phyloP scores from a whole-genome alignment of 108 stramenopile species.

The Skeletonema marinoi region DNA sequence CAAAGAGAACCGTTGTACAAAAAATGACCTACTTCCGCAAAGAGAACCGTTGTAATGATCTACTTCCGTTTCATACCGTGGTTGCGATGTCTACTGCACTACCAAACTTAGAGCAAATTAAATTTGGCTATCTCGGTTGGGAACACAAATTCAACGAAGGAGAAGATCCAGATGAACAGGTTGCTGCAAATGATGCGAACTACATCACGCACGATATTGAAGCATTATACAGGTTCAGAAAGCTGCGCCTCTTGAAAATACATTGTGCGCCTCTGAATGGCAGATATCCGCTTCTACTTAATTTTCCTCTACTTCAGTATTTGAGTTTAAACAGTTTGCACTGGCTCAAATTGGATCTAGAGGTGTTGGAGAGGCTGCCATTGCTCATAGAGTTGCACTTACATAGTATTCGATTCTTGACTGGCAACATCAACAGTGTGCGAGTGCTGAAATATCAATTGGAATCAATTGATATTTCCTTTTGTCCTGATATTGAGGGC shows the following conservation, averaged over 20 bases:
- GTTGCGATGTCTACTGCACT: not conserved
- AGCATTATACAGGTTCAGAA: not conserved
- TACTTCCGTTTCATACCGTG: not conserved
- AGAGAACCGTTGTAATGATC: not conserved
- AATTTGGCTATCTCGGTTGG: not conserved
- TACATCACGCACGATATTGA: not conserved
- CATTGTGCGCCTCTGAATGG: not conserved
- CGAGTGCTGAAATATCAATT: slow-evolving; percentile 4
- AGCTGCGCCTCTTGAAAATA: not conserved
- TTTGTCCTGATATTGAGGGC: too few relatives aligned
- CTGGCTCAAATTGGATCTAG: too few relatives aligned
- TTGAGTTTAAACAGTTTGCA: too few relatives aligned
- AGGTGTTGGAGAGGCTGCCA: too few relatives aligned
- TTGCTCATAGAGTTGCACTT: too few relatives aligned
- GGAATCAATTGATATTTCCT: too few relatives aligned
- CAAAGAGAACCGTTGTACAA: not conserved
- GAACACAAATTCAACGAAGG: slow-evolving; percentile 2
- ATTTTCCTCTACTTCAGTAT: not conserved
- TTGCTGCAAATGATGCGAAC: not conserved
- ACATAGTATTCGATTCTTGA: too few relatives aligned
- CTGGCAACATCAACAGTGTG: not conserved
- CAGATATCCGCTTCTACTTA: not conserved
- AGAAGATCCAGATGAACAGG: not conserved
- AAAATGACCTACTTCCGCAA: too few relatives aligned
- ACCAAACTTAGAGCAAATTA: slow-evolving; percentile 1